phyloP scores from a whole-genome alignment of 257 asterid genomes.

The Scutellaria galericulata region DNA sequence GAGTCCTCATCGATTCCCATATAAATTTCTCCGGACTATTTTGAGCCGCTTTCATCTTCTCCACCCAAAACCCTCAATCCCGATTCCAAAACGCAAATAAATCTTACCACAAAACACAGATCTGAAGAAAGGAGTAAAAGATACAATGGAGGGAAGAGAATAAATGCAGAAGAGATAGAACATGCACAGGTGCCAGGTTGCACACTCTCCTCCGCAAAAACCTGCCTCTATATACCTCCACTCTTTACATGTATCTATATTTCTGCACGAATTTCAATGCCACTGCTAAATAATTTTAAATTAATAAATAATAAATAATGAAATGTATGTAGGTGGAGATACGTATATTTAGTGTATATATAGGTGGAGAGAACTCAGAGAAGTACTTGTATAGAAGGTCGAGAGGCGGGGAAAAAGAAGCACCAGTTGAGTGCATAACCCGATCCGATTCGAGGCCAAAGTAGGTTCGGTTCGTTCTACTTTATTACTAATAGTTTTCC shows the following conservation, averaged over 20 bases:
- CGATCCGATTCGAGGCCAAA: too few species aligned
- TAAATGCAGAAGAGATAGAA: conserved; percentile 33
- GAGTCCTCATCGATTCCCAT: conserved; percentile 70
- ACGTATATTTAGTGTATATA: conserved; percentile 35
- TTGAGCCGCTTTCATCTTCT: conserved; percentile 61
- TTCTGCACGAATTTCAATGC: conserved; percentile 27
- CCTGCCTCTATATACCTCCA: conserved; percentile 8
- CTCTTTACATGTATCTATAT: conserved; percentile 12
- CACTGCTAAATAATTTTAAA: background rate
- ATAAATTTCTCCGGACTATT: conserved; percentile 61
- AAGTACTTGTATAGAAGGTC: too few species aligned
- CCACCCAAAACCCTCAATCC: conserved; percentile 12
- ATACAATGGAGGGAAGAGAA: background rate
- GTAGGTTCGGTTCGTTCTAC: too few species aligned
- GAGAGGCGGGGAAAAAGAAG: too few species aligned
- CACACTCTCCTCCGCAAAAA: conserved; percentile 29
- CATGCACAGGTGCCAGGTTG: conserved; percentile 59
- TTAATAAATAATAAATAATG: background rate
- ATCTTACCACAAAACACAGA: conserved; percentile 26
- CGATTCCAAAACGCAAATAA: background rate
- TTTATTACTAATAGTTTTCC: too few species aligned
- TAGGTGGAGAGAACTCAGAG: background rate
- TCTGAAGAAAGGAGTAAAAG: conserved; percentile 20
- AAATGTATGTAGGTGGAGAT: conserved; percentile 35
- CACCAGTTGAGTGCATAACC: too few species aligned